Evolutionary conservation across 108 stramenopile genomes (phyloP), one percentile per base, ranked within the genome.

Genomic region (Cylindrotheca closterium): DNA sequence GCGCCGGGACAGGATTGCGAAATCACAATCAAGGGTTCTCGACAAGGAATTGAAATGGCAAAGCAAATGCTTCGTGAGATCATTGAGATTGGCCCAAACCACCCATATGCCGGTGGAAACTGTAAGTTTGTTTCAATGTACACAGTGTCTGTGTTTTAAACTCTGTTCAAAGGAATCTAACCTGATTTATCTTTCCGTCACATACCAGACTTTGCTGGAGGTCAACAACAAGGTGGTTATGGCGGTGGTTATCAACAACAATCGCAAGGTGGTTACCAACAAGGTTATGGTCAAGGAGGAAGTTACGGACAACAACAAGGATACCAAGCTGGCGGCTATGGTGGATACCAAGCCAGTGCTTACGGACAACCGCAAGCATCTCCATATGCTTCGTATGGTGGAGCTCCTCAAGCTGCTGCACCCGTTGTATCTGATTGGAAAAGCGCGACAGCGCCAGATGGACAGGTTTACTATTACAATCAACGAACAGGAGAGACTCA

Each of bases 391-490:
- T 25, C 56, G 1, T 52, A 47, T 45, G 63, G 30, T 25, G 52
- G 30, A 29, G 27, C 42, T 7, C 49, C 34, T 1, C 25, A 55
- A 55, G 45, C 68, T 26, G 12, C 63, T 26, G 65, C 68, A 12
- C 62, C 68, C n/a, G 55, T 72, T 33, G 61, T 65, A 22, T 71
- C 71, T 76, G 56, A 79, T 47, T 58, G 89, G 86, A 68, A 86
- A 81, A 56, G 63, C 71, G 42, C 84, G 69, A 37, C 74, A 69
- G 22, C 86, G 72, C 63, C 79, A 79, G 46, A 92, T 69, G 93
- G 93, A 23, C 91, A 94, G 70, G 57, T 86, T 30, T 96, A 96
- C 67, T 96, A 94, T 51, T 96, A 93, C 84, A 94, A 96, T 63
- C 83, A 88, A 58, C 67, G 77, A 50, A 89, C 92, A 1, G 79